Conservation (phyloP, 345 rosid species). For the Arabis hirsuta region DNA sequence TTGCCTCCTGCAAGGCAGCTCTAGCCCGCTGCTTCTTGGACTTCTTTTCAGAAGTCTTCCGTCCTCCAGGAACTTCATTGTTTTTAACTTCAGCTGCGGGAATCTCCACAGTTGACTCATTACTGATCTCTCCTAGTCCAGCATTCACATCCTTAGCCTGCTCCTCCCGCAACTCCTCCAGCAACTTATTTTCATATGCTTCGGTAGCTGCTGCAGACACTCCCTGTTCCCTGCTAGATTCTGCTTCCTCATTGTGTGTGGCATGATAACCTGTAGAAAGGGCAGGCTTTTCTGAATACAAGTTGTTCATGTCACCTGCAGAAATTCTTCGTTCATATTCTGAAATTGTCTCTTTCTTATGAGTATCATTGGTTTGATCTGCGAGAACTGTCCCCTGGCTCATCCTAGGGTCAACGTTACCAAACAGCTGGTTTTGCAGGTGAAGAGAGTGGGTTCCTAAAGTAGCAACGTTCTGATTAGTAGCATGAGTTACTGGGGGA, state of each 20-base stretch:
- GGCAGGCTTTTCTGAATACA: constrained; percentile 41
- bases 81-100: constrained; percentile 48
- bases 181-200: constrained; percentile 44
- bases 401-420: constrained; percentile 46
- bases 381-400: constrained; percentile 45
- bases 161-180: constrained; percentile 33
- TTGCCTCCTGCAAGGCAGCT: constrained; percentile 51
- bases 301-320: constrained; percentile 43
- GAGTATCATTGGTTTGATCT: constrained; percentile 46
- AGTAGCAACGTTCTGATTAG: constrained; percentile 45
- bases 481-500: constrained; percentile 52
- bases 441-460: constrained; percentile 50
- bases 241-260: constrained; percentile 39
- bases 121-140: constrained; percentile 47
- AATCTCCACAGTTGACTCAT: constrained; percentile 41
- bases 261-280: constrained; percentile 43
- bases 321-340: constrained; percentile 48
- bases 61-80: constrained; percentile 60
- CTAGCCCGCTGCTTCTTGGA: constrained; percentile 78
- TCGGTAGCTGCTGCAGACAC: constrained; percentile 36
- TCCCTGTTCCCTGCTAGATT: constrained; percentile 26
- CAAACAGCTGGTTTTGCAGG: constrained; percentile 63
- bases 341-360: constrained; percentile 47
- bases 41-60: constrained; percentile 80
- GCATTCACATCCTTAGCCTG: constrained; percentile 36